A percentile compares a stretch with the other conserved stretches of the same genome.
These are phyloP conservation scores for Daldinia caldariorum DNA, from an alignment of 495 filamentous ascomycete genomes.

Conservation along the genomic window DNA sequence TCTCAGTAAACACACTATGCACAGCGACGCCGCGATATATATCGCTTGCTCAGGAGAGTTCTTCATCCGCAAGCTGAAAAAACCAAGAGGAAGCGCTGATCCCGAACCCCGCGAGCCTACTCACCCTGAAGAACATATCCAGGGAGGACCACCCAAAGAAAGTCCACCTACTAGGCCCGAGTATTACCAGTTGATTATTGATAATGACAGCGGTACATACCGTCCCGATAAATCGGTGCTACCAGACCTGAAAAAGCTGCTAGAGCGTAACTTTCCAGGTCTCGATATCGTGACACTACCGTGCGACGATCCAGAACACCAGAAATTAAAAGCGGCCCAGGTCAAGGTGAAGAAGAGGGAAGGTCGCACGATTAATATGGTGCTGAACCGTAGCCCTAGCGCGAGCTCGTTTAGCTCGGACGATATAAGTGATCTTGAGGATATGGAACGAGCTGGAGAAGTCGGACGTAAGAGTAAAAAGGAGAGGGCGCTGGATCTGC, in stretches of 20 bases:
- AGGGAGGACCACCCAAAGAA: slow-evolving; percentile 53
- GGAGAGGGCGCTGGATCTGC: slow-evolving; percentile 56
- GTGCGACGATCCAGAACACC: slow-evolving; percentile 75
- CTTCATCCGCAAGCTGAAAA: slow-evolving; percentile 75
- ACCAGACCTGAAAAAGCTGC: slow-evolving; percentile 72
- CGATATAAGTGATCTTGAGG: slow-evolving; percentile 77
- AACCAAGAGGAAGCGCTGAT: slow-evolving; percentile 33
- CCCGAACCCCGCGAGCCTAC: slow-evolving; percentile 37
- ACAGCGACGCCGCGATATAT: slow-evolving; percentile 88
- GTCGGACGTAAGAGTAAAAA: slow-evolving; percentile 52
- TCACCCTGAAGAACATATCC: slow-evolving; percentile 43
- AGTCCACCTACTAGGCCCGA: slow-evolving; percentile 64
- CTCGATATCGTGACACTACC: slow-evolving; percentile 75
- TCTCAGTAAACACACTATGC: slow-evolving; percentile 93
- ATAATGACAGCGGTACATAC: slow-evolving; percentile 95
- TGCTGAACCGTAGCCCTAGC: slow-evolving; percentile 68
- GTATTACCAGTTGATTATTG: slow-evolving; percentile 88
- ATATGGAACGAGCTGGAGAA: slow-evolving; percentile 52
- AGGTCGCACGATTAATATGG: slow-evolving; percentile 69
- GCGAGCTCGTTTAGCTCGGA: slow-evolving; percentile 71
- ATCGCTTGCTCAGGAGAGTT: slow-evolving; percentile 94
- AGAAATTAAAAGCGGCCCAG: slow-evolving; percentile 60
- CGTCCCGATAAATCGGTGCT: slow-evolving; percentile 80
- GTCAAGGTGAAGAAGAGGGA: slow-evolving; percentile 66
- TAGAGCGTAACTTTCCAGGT: slow-evolving; percentile 76